Evolutionary conservation across 1,139 yeast genomes (phyloP).

Genomic region (Blastobotrys apis): DNA sequence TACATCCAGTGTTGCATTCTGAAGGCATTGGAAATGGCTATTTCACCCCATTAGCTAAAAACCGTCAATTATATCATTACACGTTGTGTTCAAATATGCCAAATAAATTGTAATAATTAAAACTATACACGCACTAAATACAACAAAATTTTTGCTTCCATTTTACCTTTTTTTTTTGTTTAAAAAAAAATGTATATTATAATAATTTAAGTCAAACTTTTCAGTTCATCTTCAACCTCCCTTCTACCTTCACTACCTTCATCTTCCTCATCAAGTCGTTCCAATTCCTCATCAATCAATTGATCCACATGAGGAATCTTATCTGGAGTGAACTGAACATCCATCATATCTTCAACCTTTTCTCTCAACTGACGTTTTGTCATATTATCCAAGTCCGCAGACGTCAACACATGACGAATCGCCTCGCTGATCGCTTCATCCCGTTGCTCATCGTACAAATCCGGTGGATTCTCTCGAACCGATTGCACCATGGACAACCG

Average conservation of each 20-base stretch:
- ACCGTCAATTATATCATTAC: neutral
- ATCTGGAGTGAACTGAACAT: constrained; percentile 33
- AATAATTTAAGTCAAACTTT: neutral
- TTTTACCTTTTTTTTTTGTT: neutral
- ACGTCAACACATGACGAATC: constrained; percentile 32
- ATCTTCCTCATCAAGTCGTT: constrained; percentile 27
- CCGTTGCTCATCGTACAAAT: constrained; percentile 22
- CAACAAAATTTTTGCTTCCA: neutral
- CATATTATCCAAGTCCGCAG: constrained; percentile 36
- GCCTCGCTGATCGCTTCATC: constrained; percentile 25
- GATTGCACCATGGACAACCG: neutral
- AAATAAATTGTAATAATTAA: neutral
- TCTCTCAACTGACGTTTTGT: constrained; percentile 37
- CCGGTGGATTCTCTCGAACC: constrained; percentile 8
- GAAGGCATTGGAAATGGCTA: neutral
- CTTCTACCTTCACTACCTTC: constrained; percentile 9
- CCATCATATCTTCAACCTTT: constrained; percentile 37
- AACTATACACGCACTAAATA: neutral
- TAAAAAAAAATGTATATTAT: neutral
- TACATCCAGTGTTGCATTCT: neutral
- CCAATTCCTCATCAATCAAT: constrained; percentile 37
- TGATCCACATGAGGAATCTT: constrained; percentile 32
- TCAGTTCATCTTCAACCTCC: constrained; percentile 3
- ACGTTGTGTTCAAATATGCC: neutral
- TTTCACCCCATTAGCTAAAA: neutral